Evolutionary conservation across 495 filamentous ascomycete genomes (phyloP), one percentile per base, ranked within the genome.

Genomic region (Lophiostoma macrostomum): DNA sequence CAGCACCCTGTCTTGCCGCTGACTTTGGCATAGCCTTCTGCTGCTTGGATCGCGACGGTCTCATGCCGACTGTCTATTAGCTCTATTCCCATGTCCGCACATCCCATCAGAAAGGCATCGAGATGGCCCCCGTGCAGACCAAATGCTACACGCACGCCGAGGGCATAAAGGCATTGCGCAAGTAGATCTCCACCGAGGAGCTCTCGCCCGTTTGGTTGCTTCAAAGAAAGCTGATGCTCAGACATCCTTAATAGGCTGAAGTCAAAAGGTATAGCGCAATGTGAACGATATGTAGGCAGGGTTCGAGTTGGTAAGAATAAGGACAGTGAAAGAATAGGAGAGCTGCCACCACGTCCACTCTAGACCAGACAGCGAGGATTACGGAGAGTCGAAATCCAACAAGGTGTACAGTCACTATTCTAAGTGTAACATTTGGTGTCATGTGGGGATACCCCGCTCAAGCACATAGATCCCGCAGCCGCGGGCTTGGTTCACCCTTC

Each of bases 91-190:
- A 44, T 31, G 23, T 56, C 56, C n/a, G 35, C 64, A 36, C 61
- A 64, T 13, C 61, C 64, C 42, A 64, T 52, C 13, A 67, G 39
- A 36, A 66, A 64, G 20, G 61, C 58, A 56, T 67, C 61, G 3
- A 61, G 54, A 47, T 67, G 61, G 32, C 64, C 60, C 13, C 64
- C 64, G 39, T 66, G 64, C 18, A 64, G 48, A 10, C 64, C 64
- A 52, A 66, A 66, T 4, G 64, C 60, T 0, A 66, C 64, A 10
- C 43, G 39, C 10, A 59, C 56, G n/a, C 60, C 64, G 1, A 66
- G 31, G 23, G 39, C 31, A 22, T 53, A 14, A 2, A 66, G 51
- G 6, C 25, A 56, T 50, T 67, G 61, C 19, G 57, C 61, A 32
- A 64, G 61, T 3, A 67, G 58, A 31, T 67, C 64, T 5, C 61